Percentiles rank a stretch among this genome's conserved stretches.
phyloP scores from a whole-genome alignment of 495 filamentous ascomycete species.

The Aspergillus wentii region DNA sequence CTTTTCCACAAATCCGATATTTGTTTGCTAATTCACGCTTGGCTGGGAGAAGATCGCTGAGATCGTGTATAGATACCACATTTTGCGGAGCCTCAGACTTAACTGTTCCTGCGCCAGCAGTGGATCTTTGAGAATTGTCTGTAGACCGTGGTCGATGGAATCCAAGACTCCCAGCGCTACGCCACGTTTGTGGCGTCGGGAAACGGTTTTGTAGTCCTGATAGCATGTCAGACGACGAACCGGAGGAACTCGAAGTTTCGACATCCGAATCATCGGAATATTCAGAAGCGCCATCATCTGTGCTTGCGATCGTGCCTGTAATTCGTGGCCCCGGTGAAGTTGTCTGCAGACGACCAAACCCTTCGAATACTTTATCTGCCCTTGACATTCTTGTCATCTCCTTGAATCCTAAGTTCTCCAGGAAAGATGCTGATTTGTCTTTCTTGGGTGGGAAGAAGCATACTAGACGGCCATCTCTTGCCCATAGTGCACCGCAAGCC shows the following conservation, averaged over 20 bases:
- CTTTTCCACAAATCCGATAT: slow-evolving; percentile 82
- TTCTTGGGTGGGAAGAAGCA: slow-evolving; percentile 86
- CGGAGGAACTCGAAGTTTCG: slow-evolving; percentile 67
- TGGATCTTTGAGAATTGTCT: slow-evolving; percentile 53
- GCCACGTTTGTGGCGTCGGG: slow-evolving; percentile 50
- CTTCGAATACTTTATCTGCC: slow-evolving; percentile 72
- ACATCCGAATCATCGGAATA: slow-evolving; percentile 63
- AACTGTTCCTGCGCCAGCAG: slow-evolving; percentile 32
- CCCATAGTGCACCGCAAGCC: slow-evolving; percentile 71
- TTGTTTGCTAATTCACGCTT: slow-evolving; percentile 68
- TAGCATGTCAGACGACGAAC: slow-evolving; percentile 58
- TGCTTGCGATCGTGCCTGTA: slow-evolving; percentile 42
- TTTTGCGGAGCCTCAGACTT: slow-evolving; percentile 43
- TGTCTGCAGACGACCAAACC: slow-evolving; percentile 75
- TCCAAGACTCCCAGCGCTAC: slow-evolving; percentile 39
- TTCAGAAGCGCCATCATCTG: slow-evolving; percentile 47
- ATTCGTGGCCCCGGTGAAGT: slow-evolving; percentile 47
- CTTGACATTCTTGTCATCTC: slow-evolving; percentile 55
- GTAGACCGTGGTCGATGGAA: slow-evolving; percentile 43
- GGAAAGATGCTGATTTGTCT: slow-evolving; percentile 60
- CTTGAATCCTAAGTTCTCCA: slow-evolving; percentile 57
- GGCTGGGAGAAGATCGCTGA: slow-evolving; percentile 65
- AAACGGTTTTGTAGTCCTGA: slow-evolving; percentile 43
- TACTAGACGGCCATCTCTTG: slow-evolving; percentile 70
- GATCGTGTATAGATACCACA: slow-evolving; percentile 64